These are phyloP conservation scores for Schizosaccharomyces octosporus DNA, from an alignment of 805 yeast species.

Conservation along the genomic window DNA sequence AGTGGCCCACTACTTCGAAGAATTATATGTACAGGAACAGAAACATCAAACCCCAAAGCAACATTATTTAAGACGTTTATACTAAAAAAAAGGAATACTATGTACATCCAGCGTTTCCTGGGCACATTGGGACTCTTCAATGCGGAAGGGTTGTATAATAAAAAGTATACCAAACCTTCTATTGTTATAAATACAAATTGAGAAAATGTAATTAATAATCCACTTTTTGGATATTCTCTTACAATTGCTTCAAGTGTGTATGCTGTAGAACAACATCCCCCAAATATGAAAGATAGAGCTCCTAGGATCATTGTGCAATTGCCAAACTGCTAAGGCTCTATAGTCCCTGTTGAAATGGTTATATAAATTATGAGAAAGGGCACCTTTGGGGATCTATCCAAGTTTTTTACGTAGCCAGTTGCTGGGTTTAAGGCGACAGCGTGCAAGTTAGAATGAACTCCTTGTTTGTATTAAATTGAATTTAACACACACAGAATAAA, in stretches of 20 bases:
- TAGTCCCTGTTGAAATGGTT: too few species aligned
- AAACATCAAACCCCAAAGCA: slow-evolving; percentile 28
- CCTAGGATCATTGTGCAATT: slow-evolving; percentile 6
- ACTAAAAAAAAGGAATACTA: slow-evolving; percentile 26
- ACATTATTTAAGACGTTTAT: slow-evolving; percentile 31
- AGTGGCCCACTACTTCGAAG: slow-evolving; percentile 41
- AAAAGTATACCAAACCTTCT: slow-evolving; percentile 17
- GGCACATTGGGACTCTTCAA: slow-evolving; percentile 15
- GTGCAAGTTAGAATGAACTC: too few species aligned
- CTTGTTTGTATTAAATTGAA: too few species aligned
- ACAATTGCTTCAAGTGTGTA: slow-evolving; percentile 33
- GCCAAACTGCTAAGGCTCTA: slow-evolving; percentile 1
- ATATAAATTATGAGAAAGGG: too few species aligned
- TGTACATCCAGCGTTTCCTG: slow-evolving; percentile 17
- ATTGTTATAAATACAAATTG: slow-evolving; percentile 30
- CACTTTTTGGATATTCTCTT: slow-evolving; percentile 13
- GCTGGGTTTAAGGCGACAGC: too few species aligned
- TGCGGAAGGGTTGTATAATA: slow-evolving; percentile 10
- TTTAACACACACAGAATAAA: too few species aligned
- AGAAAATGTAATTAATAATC: slow-evolving; percentile 30
- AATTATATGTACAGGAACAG: slow-evolving; percentile 44
- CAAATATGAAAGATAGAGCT: slow-evolving; percentile 23
- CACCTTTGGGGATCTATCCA: too few species aligned
- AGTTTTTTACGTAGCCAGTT: too few species aligned
- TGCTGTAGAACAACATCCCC: slow-evolving; percentile 56